A percentile compares a stretch with the other conserved stretches of the same genome.
These are phyloP conservation scores for Fagopyrum tataricum DNA, from an alignment of 148 eudicot species.

Conservation along the genomic window DNA sequence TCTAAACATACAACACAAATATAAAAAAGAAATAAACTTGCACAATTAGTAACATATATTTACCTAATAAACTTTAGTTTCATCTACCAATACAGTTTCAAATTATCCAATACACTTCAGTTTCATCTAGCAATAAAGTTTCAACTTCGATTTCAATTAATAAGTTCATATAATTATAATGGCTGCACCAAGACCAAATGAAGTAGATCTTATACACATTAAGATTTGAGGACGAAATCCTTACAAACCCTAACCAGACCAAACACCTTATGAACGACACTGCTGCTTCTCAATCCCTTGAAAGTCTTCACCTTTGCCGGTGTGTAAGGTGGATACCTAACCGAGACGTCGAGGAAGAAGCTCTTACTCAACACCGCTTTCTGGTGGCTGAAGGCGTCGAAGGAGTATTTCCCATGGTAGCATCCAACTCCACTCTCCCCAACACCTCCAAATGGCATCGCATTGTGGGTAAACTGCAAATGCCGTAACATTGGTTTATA, in stretches of 20 bases:
- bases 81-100: too few relatives aligned
- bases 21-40: too few relatives aligned
- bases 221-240: not conserved
- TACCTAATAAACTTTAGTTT: too few relatives aligned
- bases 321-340: conserved; percentile 59
- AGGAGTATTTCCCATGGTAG: conserved; percentile 69
- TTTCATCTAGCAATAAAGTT: too few relatives aligned
- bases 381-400: conserved; percentile 64
- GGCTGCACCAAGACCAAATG: too few relatives aligned
- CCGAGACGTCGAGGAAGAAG: conserved; percentile 39
- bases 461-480: conserved; percentile 41
- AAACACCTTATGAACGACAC: conserved; percentile 24
- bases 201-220: too few relatives aligned
- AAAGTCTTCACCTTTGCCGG: conserved; percentile 32
- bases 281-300: conserved; percentile 39
- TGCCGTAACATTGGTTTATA: not conserved
- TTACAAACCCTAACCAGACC: conserved; percentile 8
- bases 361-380: conserved; percentile 51
- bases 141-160: too few relatives aligned
- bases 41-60: too few relatives aligned
- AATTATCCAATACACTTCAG: too few relatives aligned
- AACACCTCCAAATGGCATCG: conserved; percentile 73
- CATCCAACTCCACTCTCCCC: conserved; percentile 72
- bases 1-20: too few relatives aligned
- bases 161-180: too few relatives aligned